Percentiles rank a stretch among this genome's conserved stretches.
Conservation (phyloP, 306 rosid genomes). For the Abrus precatorius region DNA sequence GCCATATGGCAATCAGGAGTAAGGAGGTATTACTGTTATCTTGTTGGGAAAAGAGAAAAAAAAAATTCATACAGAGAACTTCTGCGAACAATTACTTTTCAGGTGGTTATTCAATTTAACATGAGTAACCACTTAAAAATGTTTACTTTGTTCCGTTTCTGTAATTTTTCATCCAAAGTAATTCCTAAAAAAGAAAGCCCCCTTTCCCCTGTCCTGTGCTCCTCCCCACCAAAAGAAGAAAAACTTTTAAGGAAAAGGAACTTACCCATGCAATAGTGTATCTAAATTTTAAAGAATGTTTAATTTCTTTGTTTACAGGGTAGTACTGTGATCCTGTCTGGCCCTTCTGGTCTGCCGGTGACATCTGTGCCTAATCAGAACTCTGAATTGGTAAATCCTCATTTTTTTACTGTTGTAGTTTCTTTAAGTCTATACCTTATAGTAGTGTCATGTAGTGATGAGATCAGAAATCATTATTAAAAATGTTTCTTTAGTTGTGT, state of each 20-base stretch:
- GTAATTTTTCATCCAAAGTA: background rate
- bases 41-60: background rate
- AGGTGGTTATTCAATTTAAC: conserved; percentile 18
- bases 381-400: conserved; percentile 82
- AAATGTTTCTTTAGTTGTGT: too few species aligned
- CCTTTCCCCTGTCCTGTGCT: background rate
- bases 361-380: conserved; percentile 94
- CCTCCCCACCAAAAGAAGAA: background rate
- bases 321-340: conserved; percentile 91
- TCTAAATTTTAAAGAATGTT: background rate
- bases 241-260: background rate
- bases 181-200: background rate
- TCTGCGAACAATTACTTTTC: conserved; percentile 10
- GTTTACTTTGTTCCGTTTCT: conserved; percentile 3
- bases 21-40: conserved; percentile 76
- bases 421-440: conserved; percentile 3
- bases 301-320: conserved; percentile 70
- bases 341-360: conserved; percentile 98
- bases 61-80: background rate
- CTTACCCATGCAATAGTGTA: background rate
- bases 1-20: conserved; percentile 99
- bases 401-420: conserved; percentile 27
- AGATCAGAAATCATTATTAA: too few species aligned
- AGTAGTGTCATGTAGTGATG: background rate
- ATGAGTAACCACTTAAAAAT: background rate